Percentiles rank a stretch among this genome's conserved stretches.
These are phyloP conservation scores for Lentinula lateritia DNA, from an alignment of 768 basidiomycete genomes.

Conservation along the genomic window DNA sequence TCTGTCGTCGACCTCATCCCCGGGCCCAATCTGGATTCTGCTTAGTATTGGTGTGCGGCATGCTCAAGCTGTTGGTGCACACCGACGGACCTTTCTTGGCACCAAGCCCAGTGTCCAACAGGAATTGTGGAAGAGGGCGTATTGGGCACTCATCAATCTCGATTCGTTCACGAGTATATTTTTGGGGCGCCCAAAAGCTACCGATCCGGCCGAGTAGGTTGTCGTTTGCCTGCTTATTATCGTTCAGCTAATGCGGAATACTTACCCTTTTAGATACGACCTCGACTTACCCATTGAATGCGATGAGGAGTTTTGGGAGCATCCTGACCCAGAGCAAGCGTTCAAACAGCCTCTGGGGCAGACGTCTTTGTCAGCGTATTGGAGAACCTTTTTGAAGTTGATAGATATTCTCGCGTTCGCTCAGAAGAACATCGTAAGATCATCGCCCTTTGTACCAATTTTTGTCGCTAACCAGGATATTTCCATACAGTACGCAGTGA, in stretches of 20 bases:
- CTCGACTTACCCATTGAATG: constrained; percentile 48
- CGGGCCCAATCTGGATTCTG: constrained; percentile 57
- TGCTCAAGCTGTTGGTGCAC: constrained; percentile 72
- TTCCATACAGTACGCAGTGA: background rate
- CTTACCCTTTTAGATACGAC: constrained; percentile 43
- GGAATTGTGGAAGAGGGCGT: constrained; percentile 71
- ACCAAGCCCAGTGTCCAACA: constrained; percentile 43
- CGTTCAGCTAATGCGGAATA: background rate
- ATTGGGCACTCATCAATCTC: constrained; percentile 36
- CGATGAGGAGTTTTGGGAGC: constrained; percentile 57
- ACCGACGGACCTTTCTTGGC: constrained; percentile 33
- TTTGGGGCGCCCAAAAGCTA: constrained; percentile 39
- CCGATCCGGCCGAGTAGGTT: constrained; percentile 1
- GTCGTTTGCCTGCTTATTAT: no score
- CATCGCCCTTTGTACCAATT: background rate
- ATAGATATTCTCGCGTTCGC: constrained; percentile 44
- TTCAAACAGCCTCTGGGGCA: constrained; percentile 43
- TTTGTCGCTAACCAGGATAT: background rate
- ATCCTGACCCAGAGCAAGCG: constrained; percentile 27
- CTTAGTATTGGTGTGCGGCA: constrained; percentile 65
- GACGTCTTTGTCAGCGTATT: constrained; percentile 17
- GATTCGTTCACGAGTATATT: constrained; percentile 21
- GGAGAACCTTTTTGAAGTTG: constrained; percentile 36
- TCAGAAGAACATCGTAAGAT: constrained; percentile 41
- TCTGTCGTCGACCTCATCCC: constrained; percentile 40